Percentiles rank a stretch among this genome's conserved stretches.
phyloP scores from a whole-genome alignment of 2,329 filamentous ascomycete genomes.

The Pseudogymnoascus sp. region DNA sequence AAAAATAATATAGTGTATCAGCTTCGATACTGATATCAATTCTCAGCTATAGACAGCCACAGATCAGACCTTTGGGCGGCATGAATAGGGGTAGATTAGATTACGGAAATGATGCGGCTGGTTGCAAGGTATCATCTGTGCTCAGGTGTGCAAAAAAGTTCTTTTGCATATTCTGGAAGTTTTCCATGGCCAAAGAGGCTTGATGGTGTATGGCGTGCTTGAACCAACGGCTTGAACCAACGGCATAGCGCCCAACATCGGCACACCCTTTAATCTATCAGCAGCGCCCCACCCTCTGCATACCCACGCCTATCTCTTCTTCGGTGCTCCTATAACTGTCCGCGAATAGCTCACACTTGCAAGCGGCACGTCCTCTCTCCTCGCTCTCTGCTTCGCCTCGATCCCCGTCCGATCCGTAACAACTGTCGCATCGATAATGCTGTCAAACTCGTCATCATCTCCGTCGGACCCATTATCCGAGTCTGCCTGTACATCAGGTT shows the following conservation, averaged over 20 bases:
- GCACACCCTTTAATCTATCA: too few relatives aligned
- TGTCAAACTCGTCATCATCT: slow-evolving; percentile 73
- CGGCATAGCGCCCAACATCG: too few relatives aligned
- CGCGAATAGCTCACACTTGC: slow-evolving; percentile 28
- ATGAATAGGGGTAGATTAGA: not conserved
- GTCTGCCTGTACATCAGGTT: slow-evolving; percentile 60
- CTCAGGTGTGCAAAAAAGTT: not conserved
- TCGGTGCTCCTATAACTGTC: slow-evolving; percentile 29
- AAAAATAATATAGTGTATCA: too few relatives aligned
- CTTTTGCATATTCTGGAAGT: not conserved
- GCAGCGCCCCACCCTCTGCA: too few relatives aligned
- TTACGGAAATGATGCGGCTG: not conserved
- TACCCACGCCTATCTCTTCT: slow-evolving; percentile 14
- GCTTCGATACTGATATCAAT: too few relatives aligned
- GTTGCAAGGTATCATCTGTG: not conserved
- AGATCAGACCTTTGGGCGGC: too few relatives aligned
- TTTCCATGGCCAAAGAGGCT: not conserved
- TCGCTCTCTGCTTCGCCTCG: slow-evolving; percentile 46
- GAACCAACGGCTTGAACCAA: too few relatives aligned
- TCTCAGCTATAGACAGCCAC: too few relatives aligned
- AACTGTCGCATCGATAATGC: slow-evolving; percentile 84
- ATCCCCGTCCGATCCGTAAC: slow-evolving; percentile 80
- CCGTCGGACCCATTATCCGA: slow-evolving; percentile 49
- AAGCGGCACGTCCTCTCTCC: slow-evolving; percentile 30
- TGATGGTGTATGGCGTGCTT: not conserved